Evolutionary conservation across 2,329 filamentous ascomycete genomes (phyloP).

Genomic region (Exophiala spinifera): DNA sequence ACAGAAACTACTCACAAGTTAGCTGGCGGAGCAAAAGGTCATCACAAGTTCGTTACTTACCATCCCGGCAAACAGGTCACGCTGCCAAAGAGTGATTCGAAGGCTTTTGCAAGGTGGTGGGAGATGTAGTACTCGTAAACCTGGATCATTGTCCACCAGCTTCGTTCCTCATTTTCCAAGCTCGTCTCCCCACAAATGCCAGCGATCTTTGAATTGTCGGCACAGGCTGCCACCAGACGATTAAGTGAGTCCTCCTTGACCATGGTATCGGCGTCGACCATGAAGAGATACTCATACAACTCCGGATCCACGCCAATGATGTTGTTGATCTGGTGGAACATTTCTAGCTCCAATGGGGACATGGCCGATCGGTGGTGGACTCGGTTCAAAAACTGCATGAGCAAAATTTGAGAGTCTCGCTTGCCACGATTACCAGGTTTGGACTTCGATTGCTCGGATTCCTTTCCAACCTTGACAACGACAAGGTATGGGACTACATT

Average conservation of each 20-base stretch:
- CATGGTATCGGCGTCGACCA: conserved; percentile 96
- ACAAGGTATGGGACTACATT: conserved; percentile 97
- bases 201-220: conserved; percentile 91
- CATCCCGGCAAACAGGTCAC: conserved; percentile 99
- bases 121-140: conserved; percentile 99
- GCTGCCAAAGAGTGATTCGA: conserved; percentile 95
- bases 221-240: conserved; percentile 84
- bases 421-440: conserved; percentile 98
- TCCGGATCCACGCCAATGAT: conserved; percentile 97
- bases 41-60: conserved; percentile 55
- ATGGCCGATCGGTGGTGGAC: conserved; percentile 92
- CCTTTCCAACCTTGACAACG: conserved; percentile 94
- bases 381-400: conserved; percentile 97
- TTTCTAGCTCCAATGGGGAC: conserved; percentile 93
- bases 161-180: conserved; percentile 89
- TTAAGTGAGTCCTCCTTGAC: conserved; percentile 91
- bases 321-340: conserved; percentile 99
- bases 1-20: conserved; percentile 69
- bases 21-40: conserved; percentile 31
- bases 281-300: conserved; percentile 93
- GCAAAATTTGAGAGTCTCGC: conserved; percentile 91
- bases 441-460: conserved; percentile 83
- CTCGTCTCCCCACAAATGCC: conserved; percentile 97
- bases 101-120: conserved; percentile 93
- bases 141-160: conserved; percentile 99